phyloP scores from a whole-genome alignment of 75 land plant species.

The Pseudotsuga menziesii region DNA sequence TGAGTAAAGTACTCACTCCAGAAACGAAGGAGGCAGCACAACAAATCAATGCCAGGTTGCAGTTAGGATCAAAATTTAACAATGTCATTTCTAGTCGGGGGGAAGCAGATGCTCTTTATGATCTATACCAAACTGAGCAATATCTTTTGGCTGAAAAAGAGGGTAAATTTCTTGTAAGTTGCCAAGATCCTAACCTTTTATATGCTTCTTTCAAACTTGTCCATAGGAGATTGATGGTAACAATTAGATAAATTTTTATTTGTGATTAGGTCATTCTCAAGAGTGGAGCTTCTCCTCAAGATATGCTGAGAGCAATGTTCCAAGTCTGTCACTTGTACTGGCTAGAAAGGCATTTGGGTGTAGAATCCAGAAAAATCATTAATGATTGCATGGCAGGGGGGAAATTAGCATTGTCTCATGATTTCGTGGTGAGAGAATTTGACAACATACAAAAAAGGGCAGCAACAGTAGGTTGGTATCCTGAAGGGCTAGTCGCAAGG shows the following conservation, averaged over 20 bases:
- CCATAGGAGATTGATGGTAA: not conserved
- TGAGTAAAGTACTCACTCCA: constrained; percentile 33
- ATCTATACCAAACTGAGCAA: constrained; percentile 60
- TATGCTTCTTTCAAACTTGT: constrained; percentile 3
- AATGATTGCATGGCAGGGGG: constrained; percentile 72
- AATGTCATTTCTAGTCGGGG: constrained; percentile 47
- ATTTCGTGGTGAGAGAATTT: constrained; percentile 66
- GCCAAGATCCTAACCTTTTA: constrained; percentile 6
- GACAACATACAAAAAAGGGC: constrained; percentile 44
- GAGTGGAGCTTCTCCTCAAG: constrained; percentile 59
- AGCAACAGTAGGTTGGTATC: constrained; percentile 62
- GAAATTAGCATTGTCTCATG: constrained; percentile 53
- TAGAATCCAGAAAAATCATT: constrained; percentile 22
- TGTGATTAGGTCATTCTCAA: constrained; percentile 67
- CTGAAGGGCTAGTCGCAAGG: constrained; percentile 85
- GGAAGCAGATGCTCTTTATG: constrained; percentile 62
- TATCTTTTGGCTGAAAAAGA: constrained; percentile 65
- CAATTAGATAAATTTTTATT: not conserved
- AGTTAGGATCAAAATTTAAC: constrained; percentile 71
- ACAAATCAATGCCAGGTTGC: constrained; percentile 52
- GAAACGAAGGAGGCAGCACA: constrained; percentile 76
- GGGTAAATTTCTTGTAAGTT: constrained; percentile 52
- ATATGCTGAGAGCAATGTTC: constrained; percentile 86
- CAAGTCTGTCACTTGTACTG: constrained; percentile 78
- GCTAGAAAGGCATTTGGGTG: constrained; percentile 49